phyloP scores from a whole-genome alignment of 495 filamentous ascomycete species.

The Aspergillus panamensis region DNA sequence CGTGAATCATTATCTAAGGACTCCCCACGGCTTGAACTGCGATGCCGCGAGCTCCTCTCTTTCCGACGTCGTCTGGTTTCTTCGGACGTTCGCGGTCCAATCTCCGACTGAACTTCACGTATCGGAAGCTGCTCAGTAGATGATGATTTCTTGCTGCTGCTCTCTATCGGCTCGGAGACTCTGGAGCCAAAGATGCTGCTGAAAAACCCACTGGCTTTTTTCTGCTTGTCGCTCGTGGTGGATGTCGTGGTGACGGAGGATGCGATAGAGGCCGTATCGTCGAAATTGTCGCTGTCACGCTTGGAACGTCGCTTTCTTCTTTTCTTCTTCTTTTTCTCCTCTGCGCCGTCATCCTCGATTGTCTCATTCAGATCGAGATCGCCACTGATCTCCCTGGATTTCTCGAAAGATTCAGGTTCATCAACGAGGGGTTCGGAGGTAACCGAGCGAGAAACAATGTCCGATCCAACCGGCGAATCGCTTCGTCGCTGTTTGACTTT shows the following conservation, averaged over 20 bases:
- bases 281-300: constrained; percentile 30
- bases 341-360: constrained; percentile 16
- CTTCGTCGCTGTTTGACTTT: not conserved
- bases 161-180: constrained; percentile 33
- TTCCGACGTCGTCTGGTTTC: constrained; percentile 45
- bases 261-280: constrained; percentile 34
- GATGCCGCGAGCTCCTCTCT: constrained; percentile 36
- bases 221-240: constrained; percentile 31
- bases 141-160: constrained; percentile 26
- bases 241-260: constrained; percentile 36
- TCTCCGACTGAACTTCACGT: constrained; percentile 41
- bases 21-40: constrained; percentile 35
- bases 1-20: constrained; percentile 24
- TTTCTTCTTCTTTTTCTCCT: constrained; percentile 24
- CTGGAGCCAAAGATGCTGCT: constrained; percentile 39
- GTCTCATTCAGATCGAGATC: constrained; percentile 25
- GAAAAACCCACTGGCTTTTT: constrained; percentile 35
- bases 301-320: constrained; percentile 33
- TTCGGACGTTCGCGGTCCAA: constrained; percentile 27
- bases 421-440: constrained; percentile 25
- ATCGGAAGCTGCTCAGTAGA: constrained; percentile 34
- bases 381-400: constrained; percentile 22
- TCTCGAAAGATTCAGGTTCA: constrained; percentile 20
- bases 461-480: constrained; percentile 8
- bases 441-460: constrained; percentile 24